Evolutionary conservation across 768 basidiomycete species (phyloP).

Genomic region (Phaffia australis): DNA sequence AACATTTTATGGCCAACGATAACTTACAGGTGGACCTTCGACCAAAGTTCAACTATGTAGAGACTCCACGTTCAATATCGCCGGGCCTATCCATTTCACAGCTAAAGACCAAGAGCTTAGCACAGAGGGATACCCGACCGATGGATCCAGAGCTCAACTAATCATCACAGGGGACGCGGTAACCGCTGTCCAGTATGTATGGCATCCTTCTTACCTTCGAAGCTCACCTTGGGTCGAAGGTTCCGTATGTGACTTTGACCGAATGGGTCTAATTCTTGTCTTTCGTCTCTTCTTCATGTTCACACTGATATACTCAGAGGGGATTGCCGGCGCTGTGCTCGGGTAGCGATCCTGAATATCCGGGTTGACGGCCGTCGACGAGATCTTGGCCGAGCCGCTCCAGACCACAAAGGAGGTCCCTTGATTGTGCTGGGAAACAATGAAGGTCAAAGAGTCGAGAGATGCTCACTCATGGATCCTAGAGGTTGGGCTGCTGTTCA

Average conservation of each 20-base stretch:
- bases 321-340: conserved; percentile 38
- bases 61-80: conserved; percentile 32
- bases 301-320: conserved; percentile 26
- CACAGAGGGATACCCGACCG: conserved; percentile 41
- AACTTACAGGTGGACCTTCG: conserved; percentile 35
- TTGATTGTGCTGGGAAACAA: conserved; percentile 36
- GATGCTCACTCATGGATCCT: conserved; percentile 34
- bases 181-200: conserved; percentile 32
- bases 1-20: too few species aligned
- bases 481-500: conserved; percentile 39
- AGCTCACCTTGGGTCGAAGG: neutral
- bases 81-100: conserved; percentile 38
- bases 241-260: too few species aligned
- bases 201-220: neutral
- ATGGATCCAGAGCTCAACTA: conserved; percentile 37
- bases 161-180: conserved; percentile 40
- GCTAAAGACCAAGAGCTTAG: conserved; percentile 40
- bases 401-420: conserved; percentile 13
- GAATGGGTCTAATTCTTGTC: neutral
- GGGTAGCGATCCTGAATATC: conserved; percentile 33
- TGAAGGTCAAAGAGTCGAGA: conserved; percentile 34
- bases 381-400: conserved; percentile 34
- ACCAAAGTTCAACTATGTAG: conserved; percentile 39
- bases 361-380: conserved; percentile 37
- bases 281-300: neutral